These are phyloP conservation scores for Pholiota adiposa DNA, from an alignment of 1,284 basidiomycete species.

Conservation along the genomic window DNA sequence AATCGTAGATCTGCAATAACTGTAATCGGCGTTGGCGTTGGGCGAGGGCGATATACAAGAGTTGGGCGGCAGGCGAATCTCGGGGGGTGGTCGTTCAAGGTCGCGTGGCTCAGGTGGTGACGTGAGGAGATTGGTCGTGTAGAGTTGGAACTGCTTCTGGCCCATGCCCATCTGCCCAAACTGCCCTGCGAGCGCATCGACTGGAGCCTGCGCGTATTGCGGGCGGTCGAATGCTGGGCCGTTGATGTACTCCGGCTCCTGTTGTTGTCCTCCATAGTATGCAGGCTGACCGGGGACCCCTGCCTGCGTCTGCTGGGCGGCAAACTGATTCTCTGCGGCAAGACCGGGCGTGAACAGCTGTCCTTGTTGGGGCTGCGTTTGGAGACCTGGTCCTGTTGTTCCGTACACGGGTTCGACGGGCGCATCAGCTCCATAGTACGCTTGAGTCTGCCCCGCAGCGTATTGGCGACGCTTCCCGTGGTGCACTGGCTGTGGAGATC, in stretches of 20 bases:
- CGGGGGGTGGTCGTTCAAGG: constrained; percentile 82
- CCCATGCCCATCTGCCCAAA: constrained; percentile 87
- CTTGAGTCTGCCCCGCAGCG: constrained; percentile 87
- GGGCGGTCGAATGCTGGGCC: constrained; percentile 44
- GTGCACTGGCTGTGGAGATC: constrained; percentile 41
- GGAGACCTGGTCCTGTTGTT: constrained; percentile 36
- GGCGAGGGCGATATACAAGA: constrained; percentile 84
- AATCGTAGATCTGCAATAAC: constrained; percentile 92
- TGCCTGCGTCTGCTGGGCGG: constrained; percentile 52
- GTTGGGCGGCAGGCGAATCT: constrained; percentile 85
- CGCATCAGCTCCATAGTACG: constrained; percentile 70
- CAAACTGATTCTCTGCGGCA: constrained; percentile 66
- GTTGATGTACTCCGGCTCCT: constrained; percentile 66
- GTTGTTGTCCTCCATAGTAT: constrained; percentile 52
- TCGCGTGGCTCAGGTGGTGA: constrained; percentile 90
- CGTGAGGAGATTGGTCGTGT: constrained; percentile 88
- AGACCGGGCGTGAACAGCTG: constrained; percentile 90
- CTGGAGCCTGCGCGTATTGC: constrained; percentile 53
- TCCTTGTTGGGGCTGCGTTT: constrained; percentile 50
- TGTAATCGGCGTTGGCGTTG: constrained; percentile 84
- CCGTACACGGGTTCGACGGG: constrained; percentile 44
- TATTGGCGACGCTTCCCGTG: constrained; percentile 83
- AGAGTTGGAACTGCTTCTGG: constrained; percentile 74
- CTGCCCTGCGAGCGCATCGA: constrained; percentile 81
- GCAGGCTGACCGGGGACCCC: constrained; percentile 35